These are phyloP conservation scores for Colletotrichum sp. DNA, from an alignment of 2,329 filamentous ascomycete genomes.

Conservation along the genomic window DNA sequence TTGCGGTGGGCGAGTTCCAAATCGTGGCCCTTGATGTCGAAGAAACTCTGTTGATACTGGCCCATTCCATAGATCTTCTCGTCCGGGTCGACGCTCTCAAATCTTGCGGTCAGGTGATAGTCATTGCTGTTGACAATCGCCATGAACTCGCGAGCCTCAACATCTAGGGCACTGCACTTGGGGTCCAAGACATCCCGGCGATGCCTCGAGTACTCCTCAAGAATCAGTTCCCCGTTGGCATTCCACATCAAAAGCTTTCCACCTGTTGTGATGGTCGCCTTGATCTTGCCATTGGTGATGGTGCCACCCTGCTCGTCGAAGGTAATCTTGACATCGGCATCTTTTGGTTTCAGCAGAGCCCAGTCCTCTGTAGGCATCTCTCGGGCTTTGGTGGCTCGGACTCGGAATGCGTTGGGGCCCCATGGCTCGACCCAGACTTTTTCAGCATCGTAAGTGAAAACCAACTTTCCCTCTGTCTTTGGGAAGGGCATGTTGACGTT, in stretches of 20 bases:
- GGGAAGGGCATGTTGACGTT: not conserved
- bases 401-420: conserved; percentile 49
- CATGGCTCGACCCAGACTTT: conserved; percentile 53
- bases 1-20: conserved; percentile 67
- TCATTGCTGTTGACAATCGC: conserved; percentile 48
- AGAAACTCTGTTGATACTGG: conserved; percentile 64
- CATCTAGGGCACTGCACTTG: conserved; percentile 57
- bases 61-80: conserved; percentile 69
- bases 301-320: conserved; percentile 24
- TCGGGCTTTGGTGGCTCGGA: conserved; percentile 46
- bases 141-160: conserved; percentile 60
- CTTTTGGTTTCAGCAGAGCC: conserved; percentile 33
- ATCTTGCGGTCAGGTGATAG: conserved; percentile 58
- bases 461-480: conserved; percentile 1
- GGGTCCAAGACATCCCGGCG: conserved; percentile 45
- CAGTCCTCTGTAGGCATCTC: conserved; percentile 39
- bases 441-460: conserved; percentile 45
- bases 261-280: conserved; percentile 27
- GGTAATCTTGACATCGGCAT: conserved; percentile 12
- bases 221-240: conserved; percentile 26
- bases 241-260: conserved; percentile 34
- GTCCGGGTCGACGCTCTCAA: conserved; percentile 55
- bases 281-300: conserved; percentile 34
- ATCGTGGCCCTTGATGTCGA: conserved; percentile 64
- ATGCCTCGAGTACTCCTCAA: conserved; percentile 35